Evolutionary conservation across 148 eudicot species (phyloP).

Genomic region (Vaccinium vitisidaea): DNA sequence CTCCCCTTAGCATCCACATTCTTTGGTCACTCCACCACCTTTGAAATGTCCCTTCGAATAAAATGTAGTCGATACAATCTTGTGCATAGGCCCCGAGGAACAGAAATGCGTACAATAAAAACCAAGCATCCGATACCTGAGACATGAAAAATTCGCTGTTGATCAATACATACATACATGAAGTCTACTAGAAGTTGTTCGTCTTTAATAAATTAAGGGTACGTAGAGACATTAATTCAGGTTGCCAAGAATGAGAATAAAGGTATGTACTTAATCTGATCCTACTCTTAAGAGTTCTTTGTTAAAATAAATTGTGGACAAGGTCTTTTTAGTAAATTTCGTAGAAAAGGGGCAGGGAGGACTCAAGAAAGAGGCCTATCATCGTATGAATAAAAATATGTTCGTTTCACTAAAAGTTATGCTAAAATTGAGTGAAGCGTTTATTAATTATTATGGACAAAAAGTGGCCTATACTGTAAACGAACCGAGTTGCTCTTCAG

Average conservation of each 20-base stretch:
- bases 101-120: constrained; percentile 38
- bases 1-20: constrained; percentile 62
- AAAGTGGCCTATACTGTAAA: background rate
- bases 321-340: too few relatives aligned
- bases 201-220: too few relatives aligned
- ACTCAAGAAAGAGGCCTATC: background rate
- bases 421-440: background rate
- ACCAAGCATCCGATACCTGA: constrained; percentile 39
- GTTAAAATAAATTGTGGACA: too few relatives aligned
- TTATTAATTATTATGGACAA: background rate
- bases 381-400: background rate
- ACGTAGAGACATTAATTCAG: too few relatives aligned
- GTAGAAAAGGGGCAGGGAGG: background rate
- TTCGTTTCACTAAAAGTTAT: background rate
- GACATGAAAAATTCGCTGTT: background rate
- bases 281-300: too few relatives aligned
- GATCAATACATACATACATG: background rate
- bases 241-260: too few relatives aligned
- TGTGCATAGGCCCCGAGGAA: constrained; percentile 39
- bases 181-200: background rate
- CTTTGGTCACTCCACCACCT: constrained; percentile 67
- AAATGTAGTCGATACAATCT: constrained; percentile 38
- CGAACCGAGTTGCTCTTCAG: too few relatives aligned
- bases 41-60: constrained; percentile 32
- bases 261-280: too few relatives aligned